Evolutionary conservation across 106 monocot genomes (phyloP).

Genomic region (Ottelia alismoides): DNA sequence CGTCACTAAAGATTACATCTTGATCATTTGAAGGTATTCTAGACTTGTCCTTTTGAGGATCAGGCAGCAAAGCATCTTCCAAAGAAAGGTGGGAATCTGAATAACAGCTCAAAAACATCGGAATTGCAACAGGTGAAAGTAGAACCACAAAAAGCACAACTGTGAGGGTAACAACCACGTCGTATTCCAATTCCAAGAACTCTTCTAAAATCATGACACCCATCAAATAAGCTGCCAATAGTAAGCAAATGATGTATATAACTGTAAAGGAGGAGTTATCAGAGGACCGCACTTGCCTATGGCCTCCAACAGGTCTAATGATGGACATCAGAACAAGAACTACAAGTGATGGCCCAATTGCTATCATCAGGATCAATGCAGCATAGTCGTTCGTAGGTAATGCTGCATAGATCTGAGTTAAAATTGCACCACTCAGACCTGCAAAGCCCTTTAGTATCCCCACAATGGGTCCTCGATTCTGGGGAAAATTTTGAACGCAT

Average conservation of each 20-base stretch:
- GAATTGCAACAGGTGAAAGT: constrained; percentile 41
- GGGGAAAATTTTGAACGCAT: constrained; percentile 78
- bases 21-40: too few relatives aligned
- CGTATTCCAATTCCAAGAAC: constrained; percentile 34
- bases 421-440: constrained; percentile 73
- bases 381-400: constrained; percentile 45
- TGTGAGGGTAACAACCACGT: constrained; percentile 29
- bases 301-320: constrained; percentile 69
- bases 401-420: constrained; percentile 56
- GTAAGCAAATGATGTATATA: constrained; percentile 47
- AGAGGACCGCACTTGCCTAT: constrained; percentile 46
- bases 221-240: constrained; percentile 70
- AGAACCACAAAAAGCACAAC: constrained; percentile 30
- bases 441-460: constrained; percentile 81
- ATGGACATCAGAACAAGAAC: constrained; percentile 65
- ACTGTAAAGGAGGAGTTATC: constrained; percentile 46
- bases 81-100: too few relatives aligned
- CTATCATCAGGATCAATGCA: constrained; percentile 61
- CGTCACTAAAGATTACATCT: too few relatives aligned
- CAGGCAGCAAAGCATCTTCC: too few relatives aligned
- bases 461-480: constrained; percentile 62
- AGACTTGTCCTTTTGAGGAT: too few relatives aligned
- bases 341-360: constrained; percentile 57
- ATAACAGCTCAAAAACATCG: constrained; percentile 28
- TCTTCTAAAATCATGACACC: constrained; percentile 66